Conservation (phyloP, 1,139 yeast species). For the Pichia sp. region DNA sequence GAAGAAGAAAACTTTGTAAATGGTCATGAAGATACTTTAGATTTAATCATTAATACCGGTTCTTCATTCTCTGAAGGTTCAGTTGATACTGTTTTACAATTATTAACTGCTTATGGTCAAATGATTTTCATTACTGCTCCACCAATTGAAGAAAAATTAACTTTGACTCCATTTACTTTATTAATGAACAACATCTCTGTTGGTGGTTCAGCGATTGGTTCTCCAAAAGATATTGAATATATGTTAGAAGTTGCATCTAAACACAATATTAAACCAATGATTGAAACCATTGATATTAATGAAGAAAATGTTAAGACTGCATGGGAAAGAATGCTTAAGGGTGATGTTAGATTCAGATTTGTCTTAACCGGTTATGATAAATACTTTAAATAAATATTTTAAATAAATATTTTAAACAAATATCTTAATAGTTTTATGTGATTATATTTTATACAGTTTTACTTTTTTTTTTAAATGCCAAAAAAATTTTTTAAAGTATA, state of each 20-base stretch:
- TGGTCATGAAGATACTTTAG: conserved; percentile 37
- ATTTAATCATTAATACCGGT: conserved; percentile 45
- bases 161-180: conserved; percentile 27
- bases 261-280: conserved; percentile 49
- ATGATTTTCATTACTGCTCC: conserved; percentile 44
- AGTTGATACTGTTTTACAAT: conserved; percentile 31
- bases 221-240: conserved; percentile 45
- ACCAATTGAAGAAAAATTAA: conserved; percentile 28
- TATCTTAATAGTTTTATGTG: too few species aligned
- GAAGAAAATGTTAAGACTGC: conserved; percentile 46
- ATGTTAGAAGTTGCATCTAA: conserved; percentile 51
- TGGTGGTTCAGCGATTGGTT: conserved; percentile 38
- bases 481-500: too few species aligned
- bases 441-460: too few species aligned
- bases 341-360: conserved; percentile 60
- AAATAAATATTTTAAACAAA: too few species aligned
- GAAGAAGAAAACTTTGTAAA: conserved; percentile 30
- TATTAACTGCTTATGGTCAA: conserved; percentile 37
- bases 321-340: conserved; percentile 42
- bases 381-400: too few species aligned
- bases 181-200: conserved; percentile 30
- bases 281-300: conserved; percentile 47
- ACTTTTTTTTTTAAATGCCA: too few species aligned
- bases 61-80: conserved; percentile 36
- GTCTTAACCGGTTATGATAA: conserved; percentile 52